These are phyloP conservation scores for Yamadazyma sp. DNA, from an alignment of 805 yeast species.

Conservation along the genomic window DNA sequence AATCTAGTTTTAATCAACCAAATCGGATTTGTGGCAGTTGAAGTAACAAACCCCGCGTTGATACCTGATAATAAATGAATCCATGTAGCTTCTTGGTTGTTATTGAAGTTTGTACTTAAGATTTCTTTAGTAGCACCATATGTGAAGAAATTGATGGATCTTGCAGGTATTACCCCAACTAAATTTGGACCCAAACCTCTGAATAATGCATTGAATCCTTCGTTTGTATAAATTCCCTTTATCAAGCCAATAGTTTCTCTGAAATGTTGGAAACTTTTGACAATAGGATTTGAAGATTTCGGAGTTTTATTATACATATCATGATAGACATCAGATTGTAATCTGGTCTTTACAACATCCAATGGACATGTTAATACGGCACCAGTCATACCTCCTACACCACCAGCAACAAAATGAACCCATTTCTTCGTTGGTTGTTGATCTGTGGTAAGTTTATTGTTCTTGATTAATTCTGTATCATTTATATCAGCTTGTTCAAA, in stretches of 20 bases:
- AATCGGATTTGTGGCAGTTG: constrained; percentile 96
- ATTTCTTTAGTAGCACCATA: constrained; percentile 90
- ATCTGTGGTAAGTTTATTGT: not conserved
- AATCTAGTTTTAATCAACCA: constrained; percentile 95
- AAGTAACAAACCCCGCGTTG: constrained; percentile 88
- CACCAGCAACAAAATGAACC: constrained; percentile 91
- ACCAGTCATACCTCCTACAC: constrained; percentile 97
- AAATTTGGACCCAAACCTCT: constrained; percentile 95
- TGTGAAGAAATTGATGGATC: constrained; percentile 94
- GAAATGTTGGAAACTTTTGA: constrained; percentile 66
- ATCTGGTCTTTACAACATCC: constrained; percentile 92
- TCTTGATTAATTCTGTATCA: not conserved
- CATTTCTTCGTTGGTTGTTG: constrained; percentile 24
- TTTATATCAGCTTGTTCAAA: constrained; percentile 5
- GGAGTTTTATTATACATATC: constrained; percentile 50
- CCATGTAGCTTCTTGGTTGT: constrained; percentile 78
- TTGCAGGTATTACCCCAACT: constrained; percentile 97
- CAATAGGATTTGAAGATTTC: constrained; percentile 32
- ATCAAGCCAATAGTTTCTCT: constrained; percentile 77
- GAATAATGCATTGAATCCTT: constrained; percentile 84
- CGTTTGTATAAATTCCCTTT: constrained; percentile 61
- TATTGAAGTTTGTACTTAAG: constrained; percentile 60
- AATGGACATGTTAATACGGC: constrained; percentile 92
- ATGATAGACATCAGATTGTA: constrained; percentile 84
- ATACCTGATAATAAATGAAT: constrained; percentile 85